phyloP scores from a whole-genome alignment of 345 rosid species.

The Rubroshorea leprosula region DNA sequence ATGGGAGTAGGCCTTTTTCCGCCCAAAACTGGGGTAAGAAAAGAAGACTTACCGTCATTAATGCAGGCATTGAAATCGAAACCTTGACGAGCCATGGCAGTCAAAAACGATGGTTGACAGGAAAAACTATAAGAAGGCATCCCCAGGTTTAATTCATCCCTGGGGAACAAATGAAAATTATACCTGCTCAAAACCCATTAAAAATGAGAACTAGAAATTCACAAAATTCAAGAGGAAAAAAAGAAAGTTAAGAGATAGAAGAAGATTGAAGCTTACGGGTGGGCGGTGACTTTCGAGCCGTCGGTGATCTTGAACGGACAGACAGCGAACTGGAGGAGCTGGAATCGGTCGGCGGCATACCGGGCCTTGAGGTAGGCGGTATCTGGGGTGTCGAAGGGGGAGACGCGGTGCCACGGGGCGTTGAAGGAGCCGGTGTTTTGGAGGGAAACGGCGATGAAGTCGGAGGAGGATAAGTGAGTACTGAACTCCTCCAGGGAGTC shows the following conservation, averaged over 20 bases:
- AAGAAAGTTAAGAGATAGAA: not conserved
- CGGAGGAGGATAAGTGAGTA: slow-evolving; percentile 48
- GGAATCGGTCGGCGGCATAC: slow-evolving; percentile 63
- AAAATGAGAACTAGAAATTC: not conserved
- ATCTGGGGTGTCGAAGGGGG: slow-evolving; percentile 58
- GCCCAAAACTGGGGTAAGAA: not conserved
- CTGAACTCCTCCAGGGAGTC: slow-evolving; percentile 45
- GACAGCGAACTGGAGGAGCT: slow-evolving; percentile 66
- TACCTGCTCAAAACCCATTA: slow-evolving; percentile 43
- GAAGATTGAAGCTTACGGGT: slow-evolving; percentile 39
- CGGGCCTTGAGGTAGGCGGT: slow-evolving; percentile 71
- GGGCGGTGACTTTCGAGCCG: slow-evolving; percentile 44
- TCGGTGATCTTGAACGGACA: slow-evolving; percentile 58
- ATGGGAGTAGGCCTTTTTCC: too few species aligned
- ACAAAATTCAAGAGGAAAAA: not conserved
- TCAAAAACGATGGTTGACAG: slow-evolving; percentile 67
- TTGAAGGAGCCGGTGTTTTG: slow-evolving; percentile 66
- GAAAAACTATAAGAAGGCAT: slow-evolving; percentile 83
- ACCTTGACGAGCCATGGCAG: slow-evolving; percentile 71
- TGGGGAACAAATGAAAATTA: slow-evolving; percentile 82
- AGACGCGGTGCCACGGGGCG: slow-evolving; percentile 77
- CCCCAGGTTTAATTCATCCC: slow-evolving; percentile 68
- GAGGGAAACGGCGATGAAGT: slow-evolving; percentile 66
- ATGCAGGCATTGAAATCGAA: slow-evolving; percentile 88
- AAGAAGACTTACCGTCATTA: slow-evolving; percentile 50